Conservation (phyloP, 1,284 basidiomycete species). For the Moniliophthora roreri region DNA sequence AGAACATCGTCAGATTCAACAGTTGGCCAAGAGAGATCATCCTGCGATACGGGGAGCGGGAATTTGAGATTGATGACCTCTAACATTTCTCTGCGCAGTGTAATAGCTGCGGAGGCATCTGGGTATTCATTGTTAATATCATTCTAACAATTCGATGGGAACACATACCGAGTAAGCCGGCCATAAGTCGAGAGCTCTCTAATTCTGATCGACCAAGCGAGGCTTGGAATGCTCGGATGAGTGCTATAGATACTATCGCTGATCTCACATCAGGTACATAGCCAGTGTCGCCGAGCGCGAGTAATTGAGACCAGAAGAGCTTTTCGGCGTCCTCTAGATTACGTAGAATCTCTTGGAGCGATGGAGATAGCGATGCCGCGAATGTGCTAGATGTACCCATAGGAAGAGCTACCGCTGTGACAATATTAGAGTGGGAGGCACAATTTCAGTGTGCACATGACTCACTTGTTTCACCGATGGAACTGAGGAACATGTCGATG, state of each 20-base stretch:
- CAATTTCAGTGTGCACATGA: slow-evolving; percentile 10
- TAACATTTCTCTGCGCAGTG: slow-evolving; percentile 77
- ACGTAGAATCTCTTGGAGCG: slow-evolving; percentile 61
- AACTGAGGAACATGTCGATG: slow-evolving; percentile 84
- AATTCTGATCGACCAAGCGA: slow-evolving; percentile 65
- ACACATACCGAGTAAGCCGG: slow-evolving; percentile 65
- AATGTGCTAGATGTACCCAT: slow-evolving; percentile 68
- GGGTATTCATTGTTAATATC: slow-evolving; percentile 3
- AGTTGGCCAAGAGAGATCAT: slow-evolving; percentile 72
- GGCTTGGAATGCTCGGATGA: slow-evolving; percentile 75
- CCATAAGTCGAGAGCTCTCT: slow-evolving; percentile 53
- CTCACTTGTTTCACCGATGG: slow-evolving; percentile 83
- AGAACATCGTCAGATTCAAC: slow-evolving; percentile 44
- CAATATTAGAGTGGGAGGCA: slow-evolving; percentile 3
- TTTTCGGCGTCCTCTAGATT: slow-evolving; percentile 68
- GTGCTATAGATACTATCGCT: slow-evolving; percentile 66
- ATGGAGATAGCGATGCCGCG: slow-evolving; percentile 34
- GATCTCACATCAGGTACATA: slow-evolving; percentile 72
- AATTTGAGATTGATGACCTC: slow-evolving; percentile 72
- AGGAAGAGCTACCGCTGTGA: slow-evolving; percentile 77
- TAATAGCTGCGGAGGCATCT: slow-evolving; percentile 75
- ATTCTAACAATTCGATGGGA: background rate
- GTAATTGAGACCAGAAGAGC: slow-evolving; percentile 68
- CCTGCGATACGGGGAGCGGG: slow-evolving; percentile 33
- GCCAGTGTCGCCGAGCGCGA: slow-evolving; percentile 57